phyloP scores from a whole-genome alignment of 2,329 filamentous ascomycete genomes.

The Hymenoscyphus salicellus region DNA sequence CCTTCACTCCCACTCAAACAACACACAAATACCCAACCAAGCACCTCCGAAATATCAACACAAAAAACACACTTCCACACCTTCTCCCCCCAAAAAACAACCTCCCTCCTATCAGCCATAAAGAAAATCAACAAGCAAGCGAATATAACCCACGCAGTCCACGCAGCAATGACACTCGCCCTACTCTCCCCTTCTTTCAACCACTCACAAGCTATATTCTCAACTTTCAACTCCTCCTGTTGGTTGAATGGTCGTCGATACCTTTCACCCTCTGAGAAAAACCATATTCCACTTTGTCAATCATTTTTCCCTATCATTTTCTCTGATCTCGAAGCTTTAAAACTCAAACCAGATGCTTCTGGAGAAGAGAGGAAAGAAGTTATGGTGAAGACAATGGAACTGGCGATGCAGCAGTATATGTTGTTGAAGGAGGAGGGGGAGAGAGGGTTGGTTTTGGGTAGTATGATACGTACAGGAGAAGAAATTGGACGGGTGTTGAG shows the following conservation, averaged over 20 bases:
- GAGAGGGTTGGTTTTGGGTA: constrained; percentile 8
- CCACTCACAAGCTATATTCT: background rate
- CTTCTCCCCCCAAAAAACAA: constrained; percentile 8
- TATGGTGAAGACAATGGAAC: constrained; percentile 11
- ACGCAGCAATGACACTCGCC: constrained; percentile 21
- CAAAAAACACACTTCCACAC: constrained; percentile 22
- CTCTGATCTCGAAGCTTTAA: constrained; percentile 7
- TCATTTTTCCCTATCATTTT: constrained; percentile 25
- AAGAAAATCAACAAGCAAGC: constrained; percentile 13
- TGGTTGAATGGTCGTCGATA: constrained; percentile 28
- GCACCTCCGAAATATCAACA: constrained; percentile 1
- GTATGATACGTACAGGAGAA: constrained; percentile 16
- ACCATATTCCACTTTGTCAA: constrained; percentile 23
- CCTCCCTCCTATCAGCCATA: constrained; percentile 12
- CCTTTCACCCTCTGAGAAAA: constrained; percentile 7
- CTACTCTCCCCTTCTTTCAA: constrained; percentile 10
- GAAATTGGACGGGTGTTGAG: constrained; percentile 17
- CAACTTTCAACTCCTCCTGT: constrained; percentile 22
- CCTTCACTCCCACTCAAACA: background rate
- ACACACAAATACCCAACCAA: constrained; percentile 7
- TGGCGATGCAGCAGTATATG: constrained; percentile 16
- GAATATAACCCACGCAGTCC: constrained; percentile 23
- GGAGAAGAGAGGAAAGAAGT: constrained; percentile 10
- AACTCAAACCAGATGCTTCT: background rate
- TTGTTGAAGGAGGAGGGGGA: constrained; percentile 16